Evolutionary conservation across 805 yeast genomes (phyloP).

Genomic region (Nakazawaea sp.): DNA sequence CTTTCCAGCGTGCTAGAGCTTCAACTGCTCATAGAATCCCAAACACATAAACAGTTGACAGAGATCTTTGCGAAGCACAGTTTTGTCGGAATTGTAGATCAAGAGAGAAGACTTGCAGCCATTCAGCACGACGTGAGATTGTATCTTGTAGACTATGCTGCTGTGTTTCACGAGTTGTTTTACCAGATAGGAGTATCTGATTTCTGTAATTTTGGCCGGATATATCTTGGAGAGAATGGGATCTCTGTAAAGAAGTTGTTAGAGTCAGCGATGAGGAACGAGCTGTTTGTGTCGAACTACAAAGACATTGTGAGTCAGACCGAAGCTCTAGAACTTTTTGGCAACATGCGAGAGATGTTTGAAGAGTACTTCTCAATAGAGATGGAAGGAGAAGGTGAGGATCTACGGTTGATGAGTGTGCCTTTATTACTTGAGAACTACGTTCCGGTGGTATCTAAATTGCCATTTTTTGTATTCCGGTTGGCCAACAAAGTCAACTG

Average conservation of each 20-base stretch:
- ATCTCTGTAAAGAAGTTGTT: constrained; percentile 31
- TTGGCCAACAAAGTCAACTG: constrained; percentile 57
- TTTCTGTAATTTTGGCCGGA: constrained; percentile 74
- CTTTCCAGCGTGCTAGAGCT: constrained; percentile 56
- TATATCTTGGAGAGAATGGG: constrained; percentile 27
- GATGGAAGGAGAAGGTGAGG: constrained; percentile 26
- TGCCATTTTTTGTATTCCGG: constrained; percentile 61
- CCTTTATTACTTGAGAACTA: constrained; percentile 69
- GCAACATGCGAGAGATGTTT: constrained; percentile 68
- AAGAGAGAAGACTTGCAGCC: constrained; percentile 62
- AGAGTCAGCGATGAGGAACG: constrained; percentile 28
- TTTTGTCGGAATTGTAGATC: constrained; percentile 81
- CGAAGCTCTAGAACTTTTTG: constrained; percentile 21
- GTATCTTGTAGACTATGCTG: constrained; percentile 74
- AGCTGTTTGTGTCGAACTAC: constrained; percentile 12
- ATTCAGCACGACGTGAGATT: constrained; percentile 78
- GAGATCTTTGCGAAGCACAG: constrained; percentile 62
- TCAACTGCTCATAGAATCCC: constrained; percentile 38
- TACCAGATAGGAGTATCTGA: constrained; percentile 76
- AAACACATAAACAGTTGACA: constrained; percentile 49
- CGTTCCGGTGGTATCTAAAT: constrained; percentile 52
- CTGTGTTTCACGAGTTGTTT: constrained; percentile 59
- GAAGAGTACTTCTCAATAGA: constrained; percentile 67
- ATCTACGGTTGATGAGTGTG: constrained; percentile 36
- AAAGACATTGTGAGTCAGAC: constrained; percentile 12